Evolutionary conservation across 331 rosid species (phyloP), one percentile per base, ranked within the genome.

Genomic region (Cydonia oblonga): DNA sequence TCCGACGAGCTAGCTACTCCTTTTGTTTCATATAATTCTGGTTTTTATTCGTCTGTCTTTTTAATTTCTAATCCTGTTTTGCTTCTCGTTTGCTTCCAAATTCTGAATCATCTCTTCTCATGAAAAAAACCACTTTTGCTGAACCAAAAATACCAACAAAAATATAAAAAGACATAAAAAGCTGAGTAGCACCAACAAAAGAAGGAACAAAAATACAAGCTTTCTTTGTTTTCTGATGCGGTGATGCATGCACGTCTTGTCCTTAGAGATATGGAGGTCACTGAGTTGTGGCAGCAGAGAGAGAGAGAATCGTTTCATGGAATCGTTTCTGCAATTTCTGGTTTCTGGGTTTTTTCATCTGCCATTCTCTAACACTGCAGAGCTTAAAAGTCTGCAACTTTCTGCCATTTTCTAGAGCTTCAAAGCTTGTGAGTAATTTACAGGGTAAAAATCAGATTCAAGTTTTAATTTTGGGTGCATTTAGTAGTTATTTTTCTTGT

Each of bases 171-270:
- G 64, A 68, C 16, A 44, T 71, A 78, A 71, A 79, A 63, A 80
- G 78, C 69, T 26, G 64, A 29, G 66, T 20, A 23, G 46, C 11
- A 57, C 76, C 76, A 79, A 81, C 76, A 81, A 84, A 80, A 81
- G 72, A 78, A 80, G 83, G 77, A 78, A 78, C 86, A 83, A 83
- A 83, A 83, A 63, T 80, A 79, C 84, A 76, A 82, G 76, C 64
- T 58, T 66, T 64, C 75, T 75, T 78, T 81, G 74, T 74, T 74
- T 49, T 71, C 51, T 71, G 78, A 73, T 80, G 71, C 76, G 82
- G 86, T 74, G 81, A 69, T 76, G 76, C 84, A 83, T 83, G 87
- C 91, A 82, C 81, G 85, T 86, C 86, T 82, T 80, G 87, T 83
- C 88, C 85, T 69, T 81, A 6, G 54, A 51, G 40, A 52, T 62